Base-by-base conservation (phyloP, 2,329 filamentous ascomycete genomes). In the Lecanicillium sp. region DNA sequence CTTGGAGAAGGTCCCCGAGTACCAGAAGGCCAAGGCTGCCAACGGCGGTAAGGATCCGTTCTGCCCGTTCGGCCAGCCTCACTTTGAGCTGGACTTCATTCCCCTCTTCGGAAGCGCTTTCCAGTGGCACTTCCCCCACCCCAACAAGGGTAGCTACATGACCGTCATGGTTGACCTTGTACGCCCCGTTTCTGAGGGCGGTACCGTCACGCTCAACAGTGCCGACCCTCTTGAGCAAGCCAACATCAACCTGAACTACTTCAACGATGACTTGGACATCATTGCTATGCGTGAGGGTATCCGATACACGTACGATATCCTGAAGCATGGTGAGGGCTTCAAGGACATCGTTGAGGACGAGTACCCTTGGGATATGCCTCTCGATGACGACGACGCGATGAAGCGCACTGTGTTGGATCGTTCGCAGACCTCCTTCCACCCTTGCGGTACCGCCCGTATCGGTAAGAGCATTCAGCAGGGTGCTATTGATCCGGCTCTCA, bases 21-120 rank as follows among this genome's bases (percentile, higher is more conserved):
- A 82, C 54, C 60, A 61, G 8, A 54, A 61, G 39, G 60, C 62
- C 19, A 70, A 72, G 52, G 60, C 60, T 12, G 64, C 62, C 17
- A 72, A 73, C 52, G 70, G 66, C 10, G 67, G 66, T 0, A 54
- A 62, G 0, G 78, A 81, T 47, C 77, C 77, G 2, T 81, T 81
- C 55, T 71, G 71, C 2, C 77, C 77, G 0, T 67, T 62, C 3
- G 77, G 75, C 6, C 76, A 81, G 59, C 78, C 78, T 21, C 78
- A 81, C 53, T 81, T 81, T 53, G 77, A 81, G 62, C 68, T 81
- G 27, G 79, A 83, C 62, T 83, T 83, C 55, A 73, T 84, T 10
- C 66, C 69, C 44, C 72, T 83, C 67, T 83, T 83, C 58, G 54
- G 64, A 39, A 65, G 63, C 37, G 69, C 70, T 4, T 73, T 74